Evolutionary conservation across 495 filamentous ascomycete genomes (phyloP), one percentile per base, ranked within the genome.

Genomic region (Astrocystis sublimbata): DNA sequence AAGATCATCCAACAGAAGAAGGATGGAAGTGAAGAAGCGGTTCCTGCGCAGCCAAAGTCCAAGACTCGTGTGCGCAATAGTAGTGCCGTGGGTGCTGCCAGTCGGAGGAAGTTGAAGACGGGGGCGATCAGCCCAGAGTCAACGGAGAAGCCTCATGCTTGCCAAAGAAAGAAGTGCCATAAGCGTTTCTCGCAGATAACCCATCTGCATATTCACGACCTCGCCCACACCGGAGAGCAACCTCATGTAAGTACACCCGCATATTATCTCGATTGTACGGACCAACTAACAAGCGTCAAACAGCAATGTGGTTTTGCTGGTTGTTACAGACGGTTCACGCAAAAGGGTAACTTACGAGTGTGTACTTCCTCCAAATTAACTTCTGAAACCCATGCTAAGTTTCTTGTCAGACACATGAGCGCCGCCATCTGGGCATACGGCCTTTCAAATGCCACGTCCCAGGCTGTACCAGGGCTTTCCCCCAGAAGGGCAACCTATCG

Each of bases 181-280:
- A 96, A 94, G 78, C 85, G 81, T 63, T 97, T 96, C 74, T 85
- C 86, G 58, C 93, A 98, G 71, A 96, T 93, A 74, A 97, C 93
- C 2, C 92, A 97, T 71, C 82, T 97, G 38, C 92, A 96, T 61
- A 97, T 96, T 38, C 93, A 98, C 68, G 89, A 83, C 45, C 84
- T 93, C 68, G 88, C 92, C 8, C 93, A 98, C 69, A 96, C 93
- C 3, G 93, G 93, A 19, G 86, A 92, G 49, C 92, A 92, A 64
- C 93, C 93, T 62, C 97, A 93, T 78, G 91, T 96, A 75, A 81
- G 82, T 6, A 41, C 21, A 38, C 54, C 10, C 24, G 9, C 51
- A n/a, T n/a, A n/a, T n/a, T 33, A 21, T 1, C 15, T 28, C 19
- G 42, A 43, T 54, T n/a, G 10, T 33, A 19, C 0, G 7, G 45